Evolutionary conservation across 352 stramenopile genomes (phyloP), one percentile per base, ranked within the genome.

Genomic region (Globisporangium yorkense): DNA sequence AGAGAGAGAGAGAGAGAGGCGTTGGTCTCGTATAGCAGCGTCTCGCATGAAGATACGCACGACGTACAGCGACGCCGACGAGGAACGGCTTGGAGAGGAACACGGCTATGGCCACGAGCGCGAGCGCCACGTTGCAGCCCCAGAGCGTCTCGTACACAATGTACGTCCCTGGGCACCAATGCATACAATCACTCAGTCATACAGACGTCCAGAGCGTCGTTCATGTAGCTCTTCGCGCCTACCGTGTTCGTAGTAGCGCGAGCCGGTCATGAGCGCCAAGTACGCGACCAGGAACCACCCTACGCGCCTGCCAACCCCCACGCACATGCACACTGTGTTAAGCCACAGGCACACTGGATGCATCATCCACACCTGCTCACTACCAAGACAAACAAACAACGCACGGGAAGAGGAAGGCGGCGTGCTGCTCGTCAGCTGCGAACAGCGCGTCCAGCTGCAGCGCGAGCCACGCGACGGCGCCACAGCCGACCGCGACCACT

Each of bases 21-120:
- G 9, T 10, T 37, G 33, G 6, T 6, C 9, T 37, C 33, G 33
- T 10, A 6, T 3, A 40, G 9, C 9, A 40, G 12, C 31, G 8
- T 13, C 12, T 15, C 35, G 4, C 10, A 40, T 16, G 35, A 15
- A 12, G 35, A 6, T 12, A 12, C 33, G 35, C 10, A 9, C 0
- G 10, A 75, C 77, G 52, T 52, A 88, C 81, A 44, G 82, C 76
- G 40, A 90, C 66, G 48, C 87, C 79, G 18, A 94, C 77, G 21
- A 98, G 71, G 45, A 93, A 85, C 0, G 90, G 89, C 51, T 92
- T 92, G 46, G 68, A 84, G 3, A 89, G 63, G 54, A 84, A 87
- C 1, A 91, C 68, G 0, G 70, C 81, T 61, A 89, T 58, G 55
- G 84, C 71, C 35, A 87, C 74, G 16, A 94, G 61, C 46, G 84